These are phyloP conservation scores for Mycena filopes DNA, from an alignment of 768 basidiomycete genomes.

Conservation along the genomic window DNA sequence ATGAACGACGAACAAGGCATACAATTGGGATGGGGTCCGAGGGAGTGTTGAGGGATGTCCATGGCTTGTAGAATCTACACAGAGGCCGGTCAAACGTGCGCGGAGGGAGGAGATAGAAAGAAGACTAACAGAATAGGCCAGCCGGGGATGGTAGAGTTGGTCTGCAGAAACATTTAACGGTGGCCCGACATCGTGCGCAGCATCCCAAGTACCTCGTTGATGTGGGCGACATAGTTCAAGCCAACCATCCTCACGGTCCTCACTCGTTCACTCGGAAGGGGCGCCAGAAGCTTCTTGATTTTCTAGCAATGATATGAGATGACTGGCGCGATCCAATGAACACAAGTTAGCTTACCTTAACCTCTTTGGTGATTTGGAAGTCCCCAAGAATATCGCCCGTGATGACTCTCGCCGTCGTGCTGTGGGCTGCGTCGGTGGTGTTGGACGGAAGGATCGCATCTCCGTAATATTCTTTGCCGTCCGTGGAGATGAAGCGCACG, in stretches of 20 bases:
- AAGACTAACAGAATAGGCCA: conserved; percentile 45
- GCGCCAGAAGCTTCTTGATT: conserved; percentile 40
- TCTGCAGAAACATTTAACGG: conserved; percentile 31
- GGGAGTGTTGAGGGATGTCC: conserved; percentile 49
- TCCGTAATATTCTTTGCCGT: conserved; percentile 41
- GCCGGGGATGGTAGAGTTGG: conserved; percentile 46
- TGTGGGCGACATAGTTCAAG: conserved; percentile 49
- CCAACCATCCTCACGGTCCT: conserved; percentile 37
- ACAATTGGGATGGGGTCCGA: conserved; percentile 46
- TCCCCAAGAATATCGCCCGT: conserved; percentile 40
- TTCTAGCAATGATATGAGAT: conserved; percentile 23
- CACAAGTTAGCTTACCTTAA: conserved; percentile 35
- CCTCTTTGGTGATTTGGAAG: conserved; percentile 40
- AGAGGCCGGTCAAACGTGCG: conserved; percentile 11
- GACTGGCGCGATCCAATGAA: no score
- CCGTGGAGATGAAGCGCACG: conserved; percentile 42
- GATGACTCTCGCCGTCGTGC: conserved; percentile 39
- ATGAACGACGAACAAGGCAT: no score
- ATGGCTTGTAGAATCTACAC: conserved; percentile 41
- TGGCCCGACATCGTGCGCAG: not conserved
- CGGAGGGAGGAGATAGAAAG: no score
- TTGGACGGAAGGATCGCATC: conserved; percentile 39
- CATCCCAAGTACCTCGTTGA: conserved; percentile 39
- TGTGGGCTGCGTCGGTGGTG: conserved; percentile 38
- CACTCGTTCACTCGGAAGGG: conserved; percentile 40